Evolutionary conservation across 176 grass and related monocot genomes (phyloP).

Genomic region (Eleusine coracana): DNA sequence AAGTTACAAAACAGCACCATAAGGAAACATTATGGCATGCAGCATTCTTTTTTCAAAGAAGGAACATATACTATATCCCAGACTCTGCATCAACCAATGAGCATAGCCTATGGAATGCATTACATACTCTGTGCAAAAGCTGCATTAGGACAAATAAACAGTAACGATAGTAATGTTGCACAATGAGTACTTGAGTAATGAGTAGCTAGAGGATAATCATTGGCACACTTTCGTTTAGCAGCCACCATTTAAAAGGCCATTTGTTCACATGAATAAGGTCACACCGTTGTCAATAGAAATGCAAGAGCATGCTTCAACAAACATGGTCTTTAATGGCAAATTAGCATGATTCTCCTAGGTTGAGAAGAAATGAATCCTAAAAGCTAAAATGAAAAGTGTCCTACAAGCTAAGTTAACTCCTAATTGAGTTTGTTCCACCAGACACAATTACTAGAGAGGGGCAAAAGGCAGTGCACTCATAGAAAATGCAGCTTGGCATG

Average conservation of each 20-base stretch:
- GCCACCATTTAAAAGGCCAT: background rate
- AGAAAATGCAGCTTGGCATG: background rate
- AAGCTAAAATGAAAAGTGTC: background rate
- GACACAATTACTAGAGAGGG: background rate
- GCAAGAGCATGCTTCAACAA: no score
- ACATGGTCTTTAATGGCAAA: background rate
- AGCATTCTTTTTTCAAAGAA: background rate
- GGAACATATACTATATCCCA: background rate
- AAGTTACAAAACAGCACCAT: conserved; percentile 1
- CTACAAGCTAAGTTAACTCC: background rate
- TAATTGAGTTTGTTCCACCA: background rate
- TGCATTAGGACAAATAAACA: background rate
- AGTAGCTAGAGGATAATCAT: background rate
- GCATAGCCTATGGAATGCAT: background rate
- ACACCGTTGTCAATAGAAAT: background rate
- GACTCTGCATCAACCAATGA: background rate
- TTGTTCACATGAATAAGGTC: conserved; percentile 1
- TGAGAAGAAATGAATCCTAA: background rate
- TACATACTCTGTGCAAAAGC: background rate
- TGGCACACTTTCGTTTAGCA: background rate
- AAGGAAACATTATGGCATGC: conserved; percentile 13
- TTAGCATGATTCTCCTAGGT: background rate
- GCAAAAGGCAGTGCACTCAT: background rate
- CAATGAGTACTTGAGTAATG: background rate
- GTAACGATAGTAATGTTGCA: background rate